Evolutionary conservation across 2,329 filamentous ascomycete genomes (phyloP).

Genomic region (Aspergillus sp.): DNA sequence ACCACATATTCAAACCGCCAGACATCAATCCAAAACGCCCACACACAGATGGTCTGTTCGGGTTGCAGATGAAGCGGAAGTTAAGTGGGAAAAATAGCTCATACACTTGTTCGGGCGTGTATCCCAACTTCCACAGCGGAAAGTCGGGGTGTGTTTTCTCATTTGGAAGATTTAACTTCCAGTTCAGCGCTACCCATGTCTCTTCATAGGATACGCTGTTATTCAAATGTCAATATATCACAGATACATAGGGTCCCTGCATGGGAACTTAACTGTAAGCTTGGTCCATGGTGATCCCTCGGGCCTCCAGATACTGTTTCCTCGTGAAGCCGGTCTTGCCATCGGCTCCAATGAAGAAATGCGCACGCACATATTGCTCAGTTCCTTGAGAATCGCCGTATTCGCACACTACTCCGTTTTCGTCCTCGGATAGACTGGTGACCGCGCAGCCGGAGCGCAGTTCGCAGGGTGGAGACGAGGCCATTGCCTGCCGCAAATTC

Average conservation of each 20-base stretch:
- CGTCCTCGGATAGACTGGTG: slow-evolving; percentile 7
- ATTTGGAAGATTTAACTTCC: no score
- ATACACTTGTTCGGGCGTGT: no score
- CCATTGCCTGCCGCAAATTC: slow-evolving; percentile 11
- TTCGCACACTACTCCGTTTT: slow-evolving; percentile 7
- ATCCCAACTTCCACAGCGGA: no score
- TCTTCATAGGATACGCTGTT: no score
- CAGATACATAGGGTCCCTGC: neutral
- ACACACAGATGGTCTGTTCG: no score
- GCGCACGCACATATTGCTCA: slow-evolving; percentile 10
- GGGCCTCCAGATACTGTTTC: slow-evolving; percentile 40
- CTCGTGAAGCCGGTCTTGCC: slow-evolving; percentile 42
- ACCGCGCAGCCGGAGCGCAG: slow-evolving; percentile 13
- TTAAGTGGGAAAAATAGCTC: no score
- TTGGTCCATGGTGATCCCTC: slow-evolving; percentile 31
- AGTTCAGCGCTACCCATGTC: no score
- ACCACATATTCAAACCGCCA: no score
- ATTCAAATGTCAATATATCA: neutral
- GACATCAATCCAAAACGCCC: no score
- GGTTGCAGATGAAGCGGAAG: no score
- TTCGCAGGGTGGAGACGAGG: slow-evolving; percentile 3
- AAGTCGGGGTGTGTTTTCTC: no score
- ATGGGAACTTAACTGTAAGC: slow-evolving; percentile 4
- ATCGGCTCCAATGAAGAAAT: slow-evolving; percentile 39
- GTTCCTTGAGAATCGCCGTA: slow-evolving; percentile 15